These are phyloP conservation scores for Candolleomyces eurysporus DNA, from an alignment of 768 basidiomycete species.

Conservation along the genomic window DNA sequence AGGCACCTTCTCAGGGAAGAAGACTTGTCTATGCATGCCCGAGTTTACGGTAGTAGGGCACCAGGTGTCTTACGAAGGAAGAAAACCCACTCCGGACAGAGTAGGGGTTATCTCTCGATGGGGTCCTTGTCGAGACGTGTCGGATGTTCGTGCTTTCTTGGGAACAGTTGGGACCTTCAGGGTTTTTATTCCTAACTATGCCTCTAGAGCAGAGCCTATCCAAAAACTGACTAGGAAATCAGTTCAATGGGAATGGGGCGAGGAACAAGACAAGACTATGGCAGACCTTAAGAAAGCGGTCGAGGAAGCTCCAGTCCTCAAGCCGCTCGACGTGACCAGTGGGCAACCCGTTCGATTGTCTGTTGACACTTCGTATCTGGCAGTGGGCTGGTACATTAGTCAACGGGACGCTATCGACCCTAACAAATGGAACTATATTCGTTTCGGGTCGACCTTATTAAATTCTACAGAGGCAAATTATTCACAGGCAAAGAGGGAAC, in stretches of 20 bases:
- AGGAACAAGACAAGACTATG: constrained; percentile 19
- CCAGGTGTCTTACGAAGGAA: constrained; percentile 32
- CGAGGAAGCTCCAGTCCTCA: constrained; percentile 17
- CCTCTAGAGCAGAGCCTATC: no score
- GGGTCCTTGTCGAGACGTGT: constrained; percentile 18
- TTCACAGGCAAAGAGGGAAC: constrained; percentile 7
- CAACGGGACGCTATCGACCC: constrained; percentile 23
- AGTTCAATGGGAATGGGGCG: constrained; percentile 29
- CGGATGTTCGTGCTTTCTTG: constrained; percentile 28
- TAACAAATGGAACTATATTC: constrained; percentile 17
- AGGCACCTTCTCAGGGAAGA: no score
- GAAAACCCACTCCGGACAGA: constrained; percentile 13
- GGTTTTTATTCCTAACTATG: no score
- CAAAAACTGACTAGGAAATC: no score
- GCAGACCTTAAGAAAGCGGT: constrained; percentile 24
- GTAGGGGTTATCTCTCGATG: constrained; percentile 25
- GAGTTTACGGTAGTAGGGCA: no score
- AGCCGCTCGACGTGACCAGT: constrained; percentile 30
- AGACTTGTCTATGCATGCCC: no score
- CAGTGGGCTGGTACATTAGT: constrained; percentile 30
- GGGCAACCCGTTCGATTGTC: constrained; percentile 26
- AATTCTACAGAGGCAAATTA: constrained; percentile 25
- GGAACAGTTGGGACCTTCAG: constrained; percentile 23
- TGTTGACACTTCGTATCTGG: constrained; percentile 35
- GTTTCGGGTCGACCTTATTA: constrained; percentile 10